These are phyloP conservation scores for Moesziomyces antarcticus DNA, from an alignment of 1,284 basidiomycete species.

Conservation along the genomic window DNA sequence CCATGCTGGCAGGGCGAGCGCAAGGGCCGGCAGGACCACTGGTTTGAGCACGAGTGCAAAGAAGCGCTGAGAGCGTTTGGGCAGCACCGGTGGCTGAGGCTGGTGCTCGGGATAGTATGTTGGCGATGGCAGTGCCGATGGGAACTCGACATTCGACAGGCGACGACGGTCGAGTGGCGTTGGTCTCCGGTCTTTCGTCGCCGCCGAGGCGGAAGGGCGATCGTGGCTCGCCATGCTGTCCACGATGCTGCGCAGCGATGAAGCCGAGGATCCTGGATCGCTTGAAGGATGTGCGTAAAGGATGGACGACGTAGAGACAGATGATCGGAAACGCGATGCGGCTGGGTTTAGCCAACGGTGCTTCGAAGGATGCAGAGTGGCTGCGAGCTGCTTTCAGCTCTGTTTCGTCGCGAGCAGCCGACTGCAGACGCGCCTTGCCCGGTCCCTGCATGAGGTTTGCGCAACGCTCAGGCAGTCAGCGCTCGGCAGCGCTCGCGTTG, in stretches of 20 bases:
- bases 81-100: constrained; percentile 23
- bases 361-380: no score
- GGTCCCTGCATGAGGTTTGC: neutral
- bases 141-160: constrained; percentile 16
- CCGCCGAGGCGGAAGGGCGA: constrained; percentile 5
- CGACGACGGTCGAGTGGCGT: constrained; percentile 13
- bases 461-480: no score
- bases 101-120: constrained; percentile 44
- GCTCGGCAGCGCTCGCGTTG: neutral
- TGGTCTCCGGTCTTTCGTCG: constrained; percentile 4
- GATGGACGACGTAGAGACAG: neutral
- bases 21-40: constrained; percentile 49
- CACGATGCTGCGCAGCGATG: neutral
- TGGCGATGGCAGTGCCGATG: constrained; percentile 27
- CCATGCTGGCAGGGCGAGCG: constrained; percentile 56
- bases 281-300: neutral
- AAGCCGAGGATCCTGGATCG: neutral
- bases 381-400: neutral
- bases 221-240: constrained; percentile 29
- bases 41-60: constrained; percentile 47
- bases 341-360: no score
- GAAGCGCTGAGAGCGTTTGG: constrained; percentile 36
- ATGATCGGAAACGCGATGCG: no score
- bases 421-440: neutral
- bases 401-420: neutral